Base-by-base conservation (phyloP, 257 asterid genomes). In the Nyctanthes arbortristis region DNA sequence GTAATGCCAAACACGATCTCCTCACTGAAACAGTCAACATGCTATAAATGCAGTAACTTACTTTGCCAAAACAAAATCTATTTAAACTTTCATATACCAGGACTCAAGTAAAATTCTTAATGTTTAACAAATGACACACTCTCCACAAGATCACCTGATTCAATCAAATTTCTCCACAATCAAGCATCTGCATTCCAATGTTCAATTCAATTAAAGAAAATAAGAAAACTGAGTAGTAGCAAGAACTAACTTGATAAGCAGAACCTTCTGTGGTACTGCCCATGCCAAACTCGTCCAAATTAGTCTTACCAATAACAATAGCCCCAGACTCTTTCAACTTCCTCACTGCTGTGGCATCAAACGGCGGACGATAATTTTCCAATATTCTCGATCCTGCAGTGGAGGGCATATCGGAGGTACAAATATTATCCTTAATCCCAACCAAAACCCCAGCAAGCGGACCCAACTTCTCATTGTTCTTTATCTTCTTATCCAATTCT, bases 201-300 rank as follows among this genome's bases (percentile, higher is more conserved):
- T 5, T 61, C 22, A 9, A 39, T 20, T 11, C 47, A 3, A 22
- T 16, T 22, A 35, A 3, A 14, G 39, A 31, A 34, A n/a, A 18
- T 40, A 16, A 10, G 16, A 52, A 52, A 25, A 52, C 4, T 0
- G 39, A 28, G 37, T 9, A 29, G 2, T 28, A 63, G 13, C 4
- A 22, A 10, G 30, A 33, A 65, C 75, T 65, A 47, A 88, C 97
- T 81, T 94, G 95, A 77, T 84, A 94, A 67, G 89, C 96, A 65
- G 99, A 94, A 29, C 79, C 88, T 80, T 94, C 97, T 3, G 97
- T 94, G 20, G 99, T 87, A 73, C 97, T 94, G 20, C 99, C 97
- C 99, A 94, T 94, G 12, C 99, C 99, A 85, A 91, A 94, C 81
- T 94, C 99, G 79, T 94, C 99, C 90, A 94, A 61, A 79, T 94